Percentiles rank a stretch among this genome's conserved stretches.
phyloP scores from a whole-genome alignment of 371 early-diverging fungal genomes.

The Actinomucor elegans region DNA sequence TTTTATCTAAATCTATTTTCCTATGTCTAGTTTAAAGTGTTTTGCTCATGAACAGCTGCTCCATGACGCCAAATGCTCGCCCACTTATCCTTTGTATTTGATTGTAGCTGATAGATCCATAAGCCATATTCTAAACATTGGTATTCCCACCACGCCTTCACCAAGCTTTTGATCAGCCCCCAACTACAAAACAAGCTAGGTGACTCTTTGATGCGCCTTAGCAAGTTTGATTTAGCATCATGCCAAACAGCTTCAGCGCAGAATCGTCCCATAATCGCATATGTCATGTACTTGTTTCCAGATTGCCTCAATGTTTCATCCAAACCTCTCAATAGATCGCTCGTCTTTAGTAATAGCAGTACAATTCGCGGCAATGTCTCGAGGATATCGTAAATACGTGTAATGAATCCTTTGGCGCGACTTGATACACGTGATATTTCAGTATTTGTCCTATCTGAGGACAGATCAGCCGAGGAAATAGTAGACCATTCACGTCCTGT shows the following conservation, averaged over 20 bases:
- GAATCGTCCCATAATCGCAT: conserved; percentile 57
- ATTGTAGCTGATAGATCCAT: conserved; percentile 14
- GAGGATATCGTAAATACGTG: conserved; percentile 80
- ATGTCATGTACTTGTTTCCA: conserved; percentile 45
- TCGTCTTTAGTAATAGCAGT: conserved; percentile 85
- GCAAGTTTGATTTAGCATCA: conserved; percentile 22
- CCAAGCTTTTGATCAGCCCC: background rate
- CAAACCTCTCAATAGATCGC: conserved; percentile 78
- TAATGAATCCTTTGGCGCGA: conserved; percentile 57
- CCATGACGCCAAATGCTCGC: conserved; percentile 9
- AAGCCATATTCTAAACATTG: conserved; percentile 7
- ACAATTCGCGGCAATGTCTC: conserved; percentile 81
- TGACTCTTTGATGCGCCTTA: conserved; percentile 27
- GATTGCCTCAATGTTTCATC: conserved; percentile 50
- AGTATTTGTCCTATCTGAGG: conserved; percentile 35
- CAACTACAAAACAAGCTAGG: conserved; percentile 10
- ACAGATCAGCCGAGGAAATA: conserved; percentile 39
- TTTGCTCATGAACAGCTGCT: too few relatives aligned
- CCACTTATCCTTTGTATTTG: conserved; percentile 11
- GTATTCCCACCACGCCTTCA: conserved; percentile 20
- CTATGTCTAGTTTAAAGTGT: too few relatives aligned
- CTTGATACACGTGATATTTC: conserved; percentile 48
- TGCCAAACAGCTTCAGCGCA: conserved; percentile 59
- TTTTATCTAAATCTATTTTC: too few relatives aligned
- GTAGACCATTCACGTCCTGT: conserved; percentile 86